Base-by-base conservation (phyloP, 805 yeast species). In the Debaryomyces hansenii region DNA sequence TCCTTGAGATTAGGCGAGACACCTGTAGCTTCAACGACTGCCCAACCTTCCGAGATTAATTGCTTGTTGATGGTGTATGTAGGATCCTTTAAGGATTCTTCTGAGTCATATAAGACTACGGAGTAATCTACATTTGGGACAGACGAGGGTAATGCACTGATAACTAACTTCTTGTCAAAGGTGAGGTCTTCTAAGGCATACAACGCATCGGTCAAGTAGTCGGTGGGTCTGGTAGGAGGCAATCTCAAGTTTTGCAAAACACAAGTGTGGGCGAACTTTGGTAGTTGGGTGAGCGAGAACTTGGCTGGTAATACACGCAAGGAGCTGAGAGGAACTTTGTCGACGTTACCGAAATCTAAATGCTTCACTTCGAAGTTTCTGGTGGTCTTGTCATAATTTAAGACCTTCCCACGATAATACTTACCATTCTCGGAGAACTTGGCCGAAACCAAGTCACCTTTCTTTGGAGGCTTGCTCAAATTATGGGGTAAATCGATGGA, bases 301-400 rank as follows among this genome's bases (percentile, higher is more conserved):
- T 76, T 75, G 29, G 72, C 45, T 12, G 90, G 85, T 44, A 85
- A 70, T 2, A 70, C 68, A 48, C 85, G 66, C 50, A 85, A 66
- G 15, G 78, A 66, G 1, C 69, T 49, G 34, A 70, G 56, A 10
- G 75, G 50, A 8, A 82, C 80, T 27, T 59, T 56, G 54, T 78
- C 83, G 33, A 66, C 58, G 41, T 75, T 77, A 28, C 90, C 90
- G 49, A 78, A 80, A 59, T 85, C 91, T 40, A 84, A 63, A 48
- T 82, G 82, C 54, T 75, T 75, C 27, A 85, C 83, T 44, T 74
- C 76, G 56, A 64, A 79, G 44, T 64, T 63, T 46, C 64, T 66
- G 15, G 74, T 55, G 11, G 67, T 47, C 50, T 74, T 75, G 52
- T 82, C 84, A 46, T 68, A 67, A 20, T 67, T 62, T 15, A 74